Base-by-base conservation (phyloP, 179 eudicot genomes). In the Kewa caespitosa region DNA sequence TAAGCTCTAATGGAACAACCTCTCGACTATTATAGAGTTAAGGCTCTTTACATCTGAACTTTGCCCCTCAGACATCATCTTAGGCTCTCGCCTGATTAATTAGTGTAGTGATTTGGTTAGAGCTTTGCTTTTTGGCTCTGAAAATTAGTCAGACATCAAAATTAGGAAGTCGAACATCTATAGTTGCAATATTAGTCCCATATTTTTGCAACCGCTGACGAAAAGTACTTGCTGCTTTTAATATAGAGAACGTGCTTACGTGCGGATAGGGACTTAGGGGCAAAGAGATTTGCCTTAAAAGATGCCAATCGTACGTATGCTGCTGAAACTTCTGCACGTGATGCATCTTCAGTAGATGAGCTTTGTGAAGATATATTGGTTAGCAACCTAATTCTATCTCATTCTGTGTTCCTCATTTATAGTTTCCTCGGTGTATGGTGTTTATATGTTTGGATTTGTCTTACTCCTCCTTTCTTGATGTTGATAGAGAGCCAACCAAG, bases 341-440 rank as follows among this genome's bases (percentile, higher is more conserved):
- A 86, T 70, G 83, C 80, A 25, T 87, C 96, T 74, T 83, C 88
- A 69, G 89, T 85, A 63, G 96, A 96, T 82, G 98, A 96, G 82
- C 92, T 91, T 83, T 81, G 34, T 74, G 89, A 79, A 59, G 99
- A 93, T 72, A 84, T 89, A 65, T 81, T 78, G 67, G 99, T 96
- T 70, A 71, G 97, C 87, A 46, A 57, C 31, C 17, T 17, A 30
- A 28, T 8, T 75, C 50, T 31, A 9, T 48, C 28, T 38, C 42
- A 20, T 77, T 30, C 67, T 25, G 27, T 63, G 38, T 50, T 66
- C 57, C 36, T 76, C 31, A 27, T 73, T 55, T 33, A 48, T 37
- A 46, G 27, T 38, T 55, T 59, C 27, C 37, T 50, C 39, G 46
- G 59, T 61, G 23, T 36, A 23, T 52, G 50, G 34, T 27, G 18